phyloP scores from a whole-genome alignment of 306 rosid genomes.

The Lagenaria siceraria region DNA sequence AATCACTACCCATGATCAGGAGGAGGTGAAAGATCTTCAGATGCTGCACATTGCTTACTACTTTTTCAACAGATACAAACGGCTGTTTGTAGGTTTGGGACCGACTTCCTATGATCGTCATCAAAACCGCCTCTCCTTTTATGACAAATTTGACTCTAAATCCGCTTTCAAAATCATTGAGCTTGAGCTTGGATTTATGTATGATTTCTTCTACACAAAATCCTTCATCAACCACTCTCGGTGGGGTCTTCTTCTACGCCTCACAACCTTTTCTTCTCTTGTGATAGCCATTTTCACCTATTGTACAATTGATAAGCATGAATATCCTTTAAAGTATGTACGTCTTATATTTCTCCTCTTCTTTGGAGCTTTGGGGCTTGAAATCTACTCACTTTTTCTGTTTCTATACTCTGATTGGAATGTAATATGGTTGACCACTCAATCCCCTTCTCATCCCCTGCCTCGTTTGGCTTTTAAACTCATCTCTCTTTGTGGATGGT shows the following conservation, averaged over 20 bases:
- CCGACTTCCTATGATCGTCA: constrained; percentile 17
- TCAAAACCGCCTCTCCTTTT: constrained; percentile 7
- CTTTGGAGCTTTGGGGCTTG: constrained; percentile 13
- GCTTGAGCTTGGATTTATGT: constrained; percentile 36
- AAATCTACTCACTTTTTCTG: constrained; percentile 6
- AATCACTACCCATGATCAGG: neutral
- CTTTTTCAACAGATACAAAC: constrained; percentile 13
- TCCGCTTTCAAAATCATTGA: constrained; percentile 21
- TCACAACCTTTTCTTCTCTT: neutral
- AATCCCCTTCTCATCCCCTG: neutral
- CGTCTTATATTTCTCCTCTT: neutral
- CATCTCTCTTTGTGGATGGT: neutral
- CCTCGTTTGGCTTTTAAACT: neutral
- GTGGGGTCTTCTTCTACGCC: neutral
- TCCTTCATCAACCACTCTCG: constrained; percentile 10
- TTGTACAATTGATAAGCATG: neutral
- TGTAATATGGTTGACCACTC: neutral
- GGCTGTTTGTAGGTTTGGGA: constrained; percentile 32
- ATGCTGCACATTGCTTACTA: constrained; percentile 1
- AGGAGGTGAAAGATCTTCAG: too few relatives aligned
- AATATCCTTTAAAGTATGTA: neutral
- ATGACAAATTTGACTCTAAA: neutral
- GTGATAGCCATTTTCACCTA: neutral
- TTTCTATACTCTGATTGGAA: constrained; percentile 24
- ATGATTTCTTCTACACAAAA: constrained; percentile 32